A percentile compares a stretch with the other conserved stretches of the same genome.
Evolutionary conservation across 257 asterid species (phyloP).

Genomic region (Solanum ossicruentum): DNA sequence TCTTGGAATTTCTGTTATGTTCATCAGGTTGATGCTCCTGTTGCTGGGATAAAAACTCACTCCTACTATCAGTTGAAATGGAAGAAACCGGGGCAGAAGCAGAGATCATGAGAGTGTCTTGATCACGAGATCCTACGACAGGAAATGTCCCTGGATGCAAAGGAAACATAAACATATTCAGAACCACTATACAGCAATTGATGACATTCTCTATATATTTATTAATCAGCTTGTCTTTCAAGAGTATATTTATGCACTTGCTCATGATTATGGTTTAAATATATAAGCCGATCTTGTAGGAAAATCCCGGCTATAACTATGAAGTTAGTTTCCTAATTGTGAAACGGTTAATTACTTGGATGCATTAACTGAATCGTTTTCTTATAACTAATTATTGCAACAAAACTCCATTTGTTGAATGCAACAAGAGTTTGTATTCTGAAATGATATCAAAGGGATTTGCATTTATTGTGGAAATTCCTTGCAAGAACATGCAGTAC

Average conservation of each 20-base stretch:
- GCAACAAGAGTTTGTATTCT: background rate
- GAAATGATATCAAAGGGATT: background rate
- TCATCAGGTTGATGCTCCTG: conserved; percentile 25
- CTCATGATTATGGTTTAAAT: background rate
- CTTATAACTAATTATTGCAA: background rate
- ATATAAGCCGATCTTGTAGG: background rate
- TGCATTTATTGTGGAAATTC: background rate
- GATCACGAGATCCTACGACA: conserved; percentile 21
- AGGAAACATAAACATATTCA: conserved; percentile 2
- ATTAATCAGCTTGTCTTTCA: background rate
- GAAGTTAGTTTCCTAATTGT: background rate
- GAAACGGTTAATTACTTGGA: background rate
- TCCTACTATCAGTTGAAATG: conserved; percentile 40
- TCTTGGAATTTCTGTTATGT: conserved; percentile 25
- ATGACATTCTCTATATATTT: background rate
- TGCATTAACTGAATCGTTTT: background rate
- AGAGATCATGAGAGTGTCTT: conserved; percentile 31
- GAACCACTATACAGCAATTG: conserved; percentile 2
- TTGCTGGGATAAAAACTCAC: conserved; percentile 33
- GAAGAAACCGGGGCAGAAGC: conserved; percentile 56
- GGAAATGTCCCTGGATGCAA: conserved; percentile 30
- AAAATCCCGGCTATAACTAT: background rate
- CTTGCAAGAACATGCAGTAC: background rate
- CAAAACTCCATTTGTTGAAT: background rate
- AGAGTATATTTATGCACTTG: background rate